A percentile compares a stretch with the other conserved stretches of the same genome.
Conservation (phyloP, 2,329 filamentous ascomycete genomes). For the Penicillium crustosum region DNA sequence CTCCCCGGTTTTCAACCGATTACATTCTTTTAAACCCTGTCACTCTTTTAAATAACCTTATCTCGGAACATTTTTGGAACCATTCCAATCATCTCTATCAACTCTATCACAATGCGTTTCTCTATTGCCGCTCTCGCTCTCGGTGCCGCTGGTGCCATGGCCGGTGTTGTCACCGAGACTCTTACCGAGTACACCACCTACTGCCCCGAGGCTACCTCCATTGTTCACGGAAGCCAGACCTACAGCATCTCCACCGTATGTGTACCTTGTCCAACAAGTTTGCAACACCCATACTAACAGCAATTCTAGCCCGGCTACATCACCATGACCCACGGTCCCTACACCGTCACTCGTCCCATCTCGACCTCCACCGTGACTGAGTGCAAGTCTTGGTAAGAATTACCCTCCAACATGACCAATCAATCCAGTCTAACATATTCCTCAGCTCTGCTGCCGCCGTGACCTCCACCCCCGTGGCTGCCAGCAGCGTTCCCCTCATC, state of each 20-base stretch:
- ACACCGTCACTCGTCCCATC: conserved; percentile 60
- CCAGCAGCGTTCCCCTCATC: conserved; percentile 19
- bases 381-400: conserved; percentile 44
- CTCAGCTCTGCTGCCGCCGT: conserved; percentile 24
- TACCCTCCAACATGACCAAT: not conserved
- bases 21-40: conserved; percentile 25
- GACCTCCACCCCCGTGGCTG: conserved; percentile 19
- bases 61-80: conserved; percentile 15
- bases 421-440: conserved; percentile 8
- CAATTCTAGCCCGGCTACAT: conserved; percentile 60
- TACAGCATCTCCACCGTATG: conserved; percentile 67
- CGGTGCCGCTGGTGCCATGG: conserved; percentile 42
- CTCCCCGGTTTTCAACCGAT: conserved; percentile 22
- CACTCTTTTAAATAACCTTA: conserved; percentile 11
- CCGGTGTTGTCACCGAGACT: conserved; percentile 59
- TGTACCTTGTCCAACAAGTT: not conserved
- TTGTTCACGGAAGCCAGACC: conserved; percentile 65
- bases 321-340: conserved; percentile 71
- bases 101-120: conserved; percentile 51
- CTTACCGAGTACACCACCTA: conserved; percentile 68
- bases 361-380: conserved; percentile 54
- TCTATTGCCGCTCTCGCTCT: conserved; percentile 43
- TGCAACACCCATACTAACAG: not conserved
- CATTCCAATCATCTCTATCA: conserved; percentile 1
- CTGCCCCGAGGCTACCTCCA: conserved; percentile 66